Evolutionary conservation across 306 rosid genomes (phyloP).

Genomic region (Begonia masoniana): DNA sequence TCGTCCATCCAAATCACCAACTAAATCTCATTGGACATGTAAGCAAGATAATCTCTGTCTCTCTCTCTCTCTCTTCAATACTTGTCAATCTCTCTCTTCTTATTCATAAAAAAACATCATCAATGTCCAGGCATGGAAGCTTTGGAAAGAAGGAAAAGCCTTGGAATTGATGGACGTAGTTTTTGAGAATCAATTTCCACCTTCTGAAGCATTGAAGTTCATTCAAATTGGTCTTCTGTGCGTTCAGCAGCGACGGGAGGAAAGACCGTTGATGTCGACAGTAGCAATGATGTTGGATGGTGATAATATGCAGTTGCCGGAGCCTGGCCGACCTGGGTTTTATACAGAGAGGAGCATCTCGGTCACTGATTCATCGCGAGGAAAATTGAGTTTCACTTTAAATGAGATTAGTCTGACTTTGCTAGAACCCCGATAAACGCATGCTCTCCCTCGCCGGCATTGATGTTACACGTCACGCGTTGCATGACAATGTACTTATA

Average conservation of each 20-base stretch:
- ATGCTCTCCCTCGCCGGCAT: neutral
- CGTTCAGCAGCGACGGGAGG: constrained; percentile 17
- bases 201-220: constrained; percentile 12
- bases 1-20: constrained; percentile 12
- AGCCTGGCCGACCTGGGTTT: constrained; percentile 20
- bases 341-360: constrained; percentile 5
- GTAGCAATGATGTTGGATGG: constrained; percentile 17
- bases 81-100: neutral
- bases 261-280: constrained; percentile 20
- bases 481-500: no score
- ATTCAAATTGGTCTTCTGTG: constrained; percentile 20
- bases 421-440: constrained; percentile 8
- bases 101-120: no score
- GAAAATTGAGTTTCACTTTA: neutral
- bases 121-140: constrained; percentile 12
- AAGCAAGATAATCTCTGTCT: neutral
- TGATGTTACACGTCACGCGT: no score
- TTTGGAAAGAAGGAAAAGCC: constrained; percentile 10
- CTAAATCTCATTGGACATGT: constrained; percentile 22
- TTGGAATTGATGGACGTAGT: constrained; percentile 14
- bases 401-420: constrained; percentile 10
- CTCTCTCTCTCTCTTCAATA: neutral
- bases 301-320: constrained; percentile 10
- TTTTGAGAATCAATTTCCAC: constrained; percentile 2
- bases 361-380: neutral